Evolutionary conservation across 345 rosid species (phyloP), one percentile per base, ranked within the genome.

Genomic region (Eucalyptus camaldulensis): DNA sequence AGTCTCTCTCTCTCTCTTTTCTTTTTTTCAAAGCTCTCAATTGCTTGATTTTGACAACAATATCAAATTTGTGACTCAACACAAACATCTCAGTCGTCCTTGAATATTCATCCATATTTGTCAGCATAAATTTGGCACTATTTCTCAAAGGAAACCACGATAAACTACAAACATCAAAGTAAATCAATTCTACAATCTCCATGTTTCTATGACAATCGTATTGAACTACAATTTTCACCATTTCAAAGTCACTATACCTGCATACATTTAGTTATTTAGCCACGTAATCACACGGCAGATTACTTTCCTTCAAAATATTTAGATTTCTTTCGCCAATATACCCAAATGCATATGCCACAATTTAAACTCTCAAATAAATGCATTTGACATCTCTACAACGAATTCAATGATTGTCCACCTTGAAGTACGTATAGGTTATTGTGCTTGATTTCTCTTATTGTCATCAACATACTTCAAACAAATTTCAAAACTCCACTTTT

Each of bases 321-420:
- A 56, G 0, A 56, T 56, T 24, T 22, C 25, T 24, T 13, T 56
- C 3, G 0, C 62, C 62, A 56, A 56, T 24, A 10, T 22, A 10
- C 29, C 3, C 0, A 22, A 56, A 22, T 0, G 0, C 62, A 56
- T 56, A 24, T 24, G 27, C 27, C 27, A 56, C 62, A 56, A 56
- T 56, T 56, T 0, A 56, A 24, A 56, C 62, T 56, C 62, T 56
- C 62, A 10, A 56, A 56, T 24, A 56, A 56, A 56, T 56, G 12
- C 0, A 56, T 56, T 0, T 24, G 6, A 56, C 27, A 0, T 56
- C 3, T 56, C 27, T 4, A 24, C 0, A 1, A 24, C 0, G 1
- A 9, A 56, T 54, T 54, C 27, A 22, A 22, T 54, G 9, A 54
- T 2, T 56, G 62, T 21, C 29, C 25, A 22, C 27, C 0, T 56